Conservation (phyloP, 164 flowering plant species). For the Tinospora cordifolia region DNA sequence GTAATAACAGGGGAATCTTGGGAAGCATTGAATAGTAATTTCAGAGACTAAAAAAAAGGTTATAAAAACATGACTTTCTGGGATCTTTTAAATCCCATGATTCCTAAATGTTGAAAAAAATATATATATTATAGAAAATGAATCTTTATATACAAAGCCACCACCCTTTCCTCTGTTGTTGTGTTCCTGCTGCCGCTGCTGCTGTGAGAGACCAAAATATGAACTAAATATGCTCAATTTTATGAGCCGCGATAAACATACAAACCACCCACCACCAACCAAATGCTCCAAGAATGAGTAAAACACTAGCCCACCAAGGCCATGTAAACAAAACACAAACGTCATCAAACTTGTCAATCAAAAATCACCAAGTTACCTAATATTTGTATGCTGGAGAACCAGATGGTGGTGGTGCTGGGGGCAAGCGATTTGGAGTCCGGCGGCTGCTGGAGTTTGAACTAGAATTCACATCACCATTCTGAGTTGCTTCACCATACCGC, state of each 20-base stretch:
- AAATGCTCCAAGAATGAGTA: neutral
- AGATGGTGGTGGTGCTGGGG: conserved; percentile 77
- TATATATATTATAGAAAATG: conserved; percentile 3
- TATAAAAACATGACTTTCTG: neutral
- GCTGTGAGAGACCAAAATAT: neutral
- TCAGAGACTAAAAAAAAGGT: conserved; percentile 12
- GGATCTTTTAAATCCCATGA: neutral
- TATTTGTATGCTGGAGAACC: conserved; percentile 51
- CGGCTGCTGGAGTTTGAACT: conserved; percentile 65
- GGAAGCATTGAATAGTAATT: neutral
- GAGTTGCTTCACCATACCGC: conserved; percentile 62
- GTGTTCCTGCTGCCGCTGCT: neutral
- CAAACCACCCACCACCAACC: conserved; percentile 2
- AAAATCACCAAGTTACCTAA: conserved; percentile 23
- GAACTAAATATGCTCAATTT: conserved; percentile 8
- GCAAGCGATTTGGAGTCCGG: conserved; percentile 79
- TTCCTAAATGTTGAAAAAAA: conserved; percentile 11
- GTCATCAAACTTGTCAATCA: conserved; percentile 14
- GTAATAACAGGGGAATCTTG: neutral
- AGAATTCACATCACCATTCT: conserved; percentile 56
- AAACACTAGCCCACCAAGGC: conserved; percentile 21
- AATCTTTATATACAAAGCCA: conserved; percentile 24
- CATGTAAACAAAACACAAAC: conserved; percentile 17
- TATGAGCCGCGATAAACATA: neutral
- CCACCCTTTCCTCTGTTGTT: conserved; percentile 16